phyloP scores from a whole-genome alignment of 495 filamentous ascomycete genomes.

The Aspergillus sclerotiicarbonarius region DNA sequence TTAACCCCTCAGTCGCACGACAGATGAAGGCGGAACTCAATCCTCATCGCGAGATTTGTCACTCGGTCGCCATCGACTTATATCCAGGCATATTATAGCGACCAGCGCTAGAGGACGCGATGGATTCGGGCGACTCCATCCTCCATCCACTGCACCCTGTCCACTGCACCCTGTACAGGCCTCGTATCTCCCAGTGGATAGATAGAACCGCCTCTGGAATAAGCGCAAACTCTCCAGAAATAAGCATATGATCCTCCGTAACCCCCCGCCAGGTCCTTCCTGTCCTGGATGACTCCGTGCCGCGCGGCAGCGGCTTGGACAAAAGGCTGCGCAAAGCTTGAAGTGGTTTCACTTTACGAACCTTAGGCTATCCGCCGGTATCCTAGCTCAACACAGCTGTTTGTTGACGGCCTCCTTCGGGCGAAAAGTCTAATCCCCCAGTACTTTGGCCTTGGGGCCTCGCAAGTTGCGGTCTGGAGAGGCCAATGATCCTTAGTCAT shows the following conservation, averaged over 20 bases:
- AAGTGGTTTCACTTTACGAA: not conserved
- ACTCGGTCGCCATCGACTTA: too few species aligned
- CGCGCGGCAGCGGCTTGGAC: slow-evolving; percentile 8
- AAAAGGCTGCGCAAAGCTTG: not conserved
- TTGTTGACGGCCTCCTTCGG: not conserved
- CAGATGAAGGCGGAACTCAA: too few species aligned
- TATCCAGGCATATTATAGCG: too few species aligned
- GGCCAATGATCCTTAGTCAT: not conserved
- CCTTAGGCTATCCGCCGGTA: not conserved
- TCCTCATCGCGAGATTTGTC: too few species aligned
- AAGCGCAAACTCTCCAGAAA: too few species aligned
- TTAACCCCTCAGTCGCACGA: too few species aligned
- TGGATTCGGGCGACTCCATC: too few species aligned
- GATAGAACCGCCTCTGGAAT: too few species aligned
- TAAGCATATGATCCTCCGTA: not conserved
- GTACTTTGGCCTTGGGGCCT: not conserved
- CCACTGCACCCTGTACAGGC: too few species aligned
- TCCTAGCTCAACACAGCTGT: not conserved
- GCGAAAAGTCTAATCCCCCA: not conserved
- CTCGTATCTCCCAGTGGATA: not conserved
- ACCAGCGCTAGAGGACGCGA: too few species aligned
- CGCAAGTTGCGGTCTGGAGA: not conserved
- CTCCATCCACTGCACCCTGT: too few species aligned
- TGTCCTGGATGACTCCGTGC: slow-evolving; percentile 8
- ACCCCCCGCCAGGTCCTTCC: not conserved